Base-by-base conservation (phyloP, 2,329 filamentous ascomycete genomes). In the Lecanicillium sp. region DNA sequence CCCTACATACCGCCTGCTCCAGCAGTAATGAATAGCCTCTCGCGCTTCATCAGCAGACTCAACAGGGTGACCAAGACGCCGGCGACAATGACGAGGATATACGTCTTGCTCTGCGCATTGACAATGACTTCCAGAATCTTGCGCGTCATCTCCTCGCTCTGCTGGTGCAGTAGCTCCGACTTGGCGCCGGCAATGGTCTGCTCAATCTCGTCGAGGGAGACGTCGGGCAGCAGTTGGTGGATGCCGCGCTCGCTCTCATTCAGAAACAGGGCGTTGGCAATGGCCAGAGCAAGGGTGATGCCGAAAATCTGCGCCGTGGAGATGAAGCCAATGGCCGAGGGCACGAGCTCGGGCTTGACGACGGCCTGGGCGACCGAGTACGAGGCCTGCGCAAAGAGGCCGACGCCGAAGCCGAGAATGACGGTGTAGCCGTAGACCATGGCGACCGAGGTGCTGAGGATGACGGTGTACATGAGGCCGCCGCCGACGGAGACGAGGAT, bases 321-420 rank as follows among this genome's bases (percentile, higher is more conserved):
- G 41, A 68, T 65, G 55, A 66, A 66, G 6, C 65, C 61, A 23
- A 69, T 60, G 4, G 61, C 60, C 7, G 56, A 48, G 2, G 61
- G 49, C 5, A 66, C 54, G 8, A 62, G 52, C 1, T 53, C 39
- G 6, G 60, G 55, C 2, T 52, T 40, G 7, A 65, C 64, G 10
- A 58, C 61, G 2, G 58, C 57, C 41, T 66, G 65, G 1, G 60
- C 64, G n/a, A 69, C 60, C 0, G 65, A 57, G 50, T 64, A 69
- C 6, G 55, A 51, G 1, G 64, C 60, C 50, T 69, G 65, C 9
- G 62, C 53, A 37, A 54, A 63, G 1, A 55, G 49, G 8, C 70
- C 71, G 5, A 58, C 58, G 1, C 71, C 71, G 7, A 66, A 52
- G 1, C 66, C 72, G 5, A 72, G 48, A 4, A 76, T 50, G 30